phyloP scores from a whole-genome alignment of 768 basidiomycete species.

The Jaapia argillacea region DNA sequence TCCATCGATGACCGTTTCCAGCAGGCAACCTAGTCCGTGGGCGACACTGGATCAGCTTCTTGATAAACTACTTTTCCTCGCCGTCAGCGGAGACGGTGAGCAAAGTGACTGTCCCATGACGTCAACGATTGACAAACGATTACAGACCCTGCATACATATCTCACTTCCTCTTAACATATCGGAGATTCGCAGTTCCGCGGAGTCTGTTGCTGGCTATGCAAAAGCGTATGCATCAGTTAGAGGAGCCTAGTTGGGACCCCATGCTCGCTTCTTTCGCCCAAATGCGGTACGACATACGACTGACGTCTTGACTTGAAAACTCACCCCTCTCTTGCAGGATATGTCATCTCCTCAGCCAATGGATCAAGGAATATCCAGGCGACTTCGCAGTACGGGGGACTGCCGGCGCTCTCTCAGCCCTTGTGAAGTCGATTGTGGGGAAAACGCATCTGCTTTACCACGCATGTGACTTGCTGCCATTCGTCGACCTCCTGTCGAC shows the following conservation, averaged over 20 bases:
- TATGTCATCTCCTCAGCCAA: constrained; percentile 66
- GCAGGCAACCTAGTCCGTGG: constrained; percentile 65
- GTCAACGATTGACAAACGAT: neutral
- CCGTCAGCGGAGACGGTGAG: constrained; percentile 77
- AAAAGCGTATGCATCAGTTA: constrained; percentile 74
- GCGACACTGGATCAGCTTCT: constrained; percentile 71
- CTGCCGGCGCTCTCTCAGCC: constrained; percentile 61
- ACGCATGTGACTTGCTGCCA: constrained; percentile 74
- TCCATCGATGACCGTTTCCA: too few relatives aligned
- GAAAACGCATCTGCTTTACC: constrained; percentile 77
- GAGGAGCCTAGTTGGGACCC: constrained; percentile 67
- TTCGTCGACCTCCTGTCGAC: constrained; percentile 62
- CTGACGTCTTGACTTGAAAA: neutral
- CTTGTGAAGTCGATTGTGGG: constrained; percentile 71
- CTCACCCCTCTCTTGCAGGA: constrained; percentile 29
- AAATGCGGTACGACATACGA: constrained; percentile 66
- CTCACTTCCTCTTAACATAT: constrained; percentile 77
- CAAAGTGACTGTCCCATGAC: constrained; percentile 6
- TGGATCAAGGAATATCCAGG: constrained; percentile 72
- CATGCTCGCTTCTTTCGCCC: constrained; percentile 81
- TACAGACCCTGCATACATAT: constrained; percentile 66
- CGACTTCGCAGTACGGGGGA: constrained; percentile 73
- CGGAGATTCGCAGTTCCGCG: constrained; percentile 76
- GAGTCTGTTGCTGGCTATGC: constrained; percentile 72
- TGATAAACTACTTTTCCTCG: constrained; percentile 73